These are phyloP conservation scores for Choiromyces venosus DNA, from an alignment of 495 filamentous ascomycete genomes.

Conservation along the genomic window DNA sequence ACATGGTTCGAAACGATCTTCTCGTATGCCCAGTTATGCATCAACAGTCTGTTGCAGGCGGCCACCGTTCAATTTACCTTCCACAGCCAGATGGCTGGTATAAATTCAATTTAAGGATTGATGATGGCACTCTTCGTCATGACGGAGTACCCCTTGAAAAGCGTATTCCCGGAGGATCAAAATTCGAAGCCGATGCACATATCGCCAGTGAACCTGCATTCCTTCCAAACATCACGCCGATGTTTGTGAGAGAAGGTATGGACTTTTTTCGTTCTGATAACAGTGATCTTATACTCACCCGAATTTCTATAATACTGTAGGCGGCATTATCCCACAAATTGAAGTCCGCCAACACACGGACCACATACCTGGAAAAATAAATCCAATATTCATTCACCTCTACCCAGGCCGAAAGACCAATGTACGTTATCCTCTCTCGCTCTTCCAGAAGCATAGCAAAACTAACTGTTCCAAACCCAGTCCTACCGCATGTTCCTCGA, in stretches of 20 bases:
- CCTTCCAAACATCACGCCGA: conserved; percentile 13
- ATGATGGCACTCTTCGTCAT: neutral
- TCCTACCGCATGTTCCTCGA: conserved; percentile 22
- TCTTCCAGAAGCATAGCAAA: neutral
- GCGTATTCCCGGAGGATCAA: conserved; percentile 12
- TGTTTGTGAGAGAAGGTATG: conserved; percentile 28
- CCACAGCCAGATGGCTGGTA: conserved; percentile 19
- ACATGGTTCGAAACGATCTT: conserved; percentile 12
- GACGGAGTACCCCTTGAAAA: neutral
- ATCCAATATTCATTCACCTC: conserved; percentile 14
- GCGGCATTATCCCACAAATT: conserved; percentile 22
- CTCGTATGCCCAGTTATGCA: conserved; percentile 21
- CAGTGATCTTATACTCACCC: neutral
- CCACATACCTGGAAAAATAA: neutral
- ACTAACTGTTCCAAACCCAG: conserved; percentile 3
- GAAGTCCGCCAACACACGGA: conserved; percentile 15
- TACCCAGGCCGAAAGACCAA: conserved; percentile 14
- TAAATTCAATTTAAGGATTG: conserved; percentile 17
- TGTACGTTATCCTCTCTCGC: neutral
- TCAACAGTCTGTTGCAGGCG: conserved; percentile 2
- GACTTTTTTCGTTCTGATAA: neutral
- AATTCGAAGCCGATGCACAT: conserved; percentile 23
- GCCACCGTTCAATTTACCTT: conserved; percentile 11
- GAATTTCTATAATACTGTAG: neutral
- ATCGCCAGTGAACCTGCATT: conserved; percentile 11